Percentiles rank a stretch among this genome's conserved stretches.
phyloP scores from a whole-genome alignment of 2,329 filamentous ascomycete species.

The Fusarium hainanense region DNA sequence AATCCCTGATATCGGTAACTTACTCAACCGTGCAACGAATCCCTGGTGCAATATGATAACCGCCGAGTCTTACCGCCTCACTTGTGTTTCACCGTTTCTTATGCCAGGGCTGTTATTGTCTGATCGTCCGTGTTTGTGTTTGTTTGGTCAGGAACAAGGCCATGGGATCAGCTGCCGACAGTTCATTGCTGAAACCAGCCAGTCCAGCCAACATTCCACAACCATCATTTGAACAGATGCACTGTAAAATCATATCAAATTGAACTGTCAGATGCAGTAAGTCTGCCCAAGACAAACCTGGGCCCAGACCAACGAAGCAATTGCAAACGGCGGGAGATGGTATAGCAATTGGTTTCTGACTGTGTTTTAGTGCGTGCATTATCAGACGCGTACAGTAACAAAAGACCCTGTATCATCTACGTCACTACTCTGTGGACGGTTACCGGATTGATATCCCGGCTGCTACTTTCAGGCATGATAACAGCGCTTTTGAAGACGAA shows the following conservation, averaged over 20 bases:
- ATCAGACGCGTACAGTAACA: slow-evolving; percentile 27
- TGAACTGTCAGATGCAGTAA: neutral
- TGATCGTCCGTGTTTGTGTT: neutral
- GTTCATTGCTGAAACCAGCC: neutral
- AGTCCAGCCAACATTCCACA: neutral
- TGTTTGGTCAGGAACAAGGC: neutral
- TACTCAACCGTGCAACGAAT: slow-evolving; percentile 3
- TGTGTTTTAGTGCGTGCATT: slow-evolving; percentile 39
- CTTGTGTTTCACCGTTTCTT: slow-evolving; percentile 29
- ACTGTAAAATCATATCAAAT: neutral
- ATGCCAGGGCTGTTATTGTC: slow-evolving; percentile 1
- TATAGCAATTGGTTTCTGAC: slow-evolving; percentile 14
- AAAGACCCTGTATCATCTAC: slow-evolving; percentile 19
- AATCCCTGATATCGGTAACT: neutral
- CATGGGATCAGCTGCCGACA: neutral
- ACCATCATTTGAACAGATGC: neutral
- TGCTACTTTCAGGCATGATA: neutral
- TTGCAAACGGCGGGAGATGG: slow-evolving; percentile 2
- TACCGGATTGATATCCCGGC: slow-evolving; percentile 1
- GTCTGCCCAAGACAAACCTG: slow-evolving; percentile 1
- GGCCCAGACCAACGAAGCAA: neutral
- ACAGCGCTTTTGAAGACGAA: neutral
- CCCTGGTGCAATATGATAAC: neutral
- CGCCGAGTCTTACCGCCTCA: slow-evolving; percentile 12
- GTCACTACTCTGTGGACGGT: slow-evolving; percentile 26